A percentile compares a stretch with the other conserved stretches of the same genome.
Evolutionary conservation across 148 eudicot species (phyloP).

Genomic region (Cornus florida): DNA sequence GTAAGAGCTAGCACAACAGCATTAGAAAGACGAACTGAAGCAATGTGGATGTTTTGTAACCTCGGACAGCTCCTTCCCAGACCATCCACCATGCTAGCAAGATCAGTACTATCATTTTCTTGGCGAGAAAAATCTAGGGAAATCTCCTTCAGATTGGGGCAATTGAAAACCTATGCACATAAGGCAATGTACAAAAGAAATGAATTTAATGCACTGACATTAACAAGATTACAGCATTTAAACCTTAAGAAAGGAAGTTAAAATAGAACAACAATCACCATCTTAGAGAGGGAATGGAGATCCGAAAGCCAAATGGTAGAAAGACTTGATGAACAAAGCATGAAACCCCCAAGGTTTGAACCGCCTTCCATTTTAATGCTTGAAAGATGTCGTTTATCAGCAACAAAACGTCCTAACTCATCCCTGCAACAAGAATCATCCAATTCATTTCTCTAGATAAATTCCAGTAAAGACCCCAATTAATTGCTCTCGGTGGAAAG

Average conservation of each 20-base stretch:
- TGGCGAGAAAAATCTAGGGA: conserved; percentile 72
- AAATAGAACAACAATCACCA: conserved; percentile 44
- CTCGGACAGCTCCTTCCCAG: conserved; percentile 77
- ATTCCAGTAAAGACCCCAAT: neutral
- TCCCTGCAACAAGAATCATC: conserved; percentile 58
- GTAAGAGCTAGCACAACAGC: conserved; percentile 80
- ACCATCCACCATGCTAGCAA: conserved; percentile 59
- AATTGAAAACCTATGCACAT: conserved; percentile 59
- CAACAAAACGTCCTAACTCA: conserved; percentile 85
- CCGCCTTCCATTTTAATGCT: conserved; percentile 94
- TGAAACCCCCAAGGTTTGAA: conserved; percentile 61
- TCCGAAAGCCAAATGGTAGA: conserved; percentile 87
- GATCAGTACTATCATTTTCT: conserved; percentile 77
- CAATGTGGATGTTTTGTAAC: conserved; percentile 83
- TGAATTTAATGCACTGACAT: neutral
- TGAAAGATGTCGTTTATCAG: conserved; percentile 71
- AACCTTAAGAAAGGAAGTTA: neutral
- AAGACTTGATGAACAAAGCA: conserved; percentile 66
- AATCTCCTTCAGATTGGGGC: conserved; percentile 83
- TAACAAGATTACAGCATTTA: neutral
- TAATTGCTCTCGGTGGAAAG: neutral
- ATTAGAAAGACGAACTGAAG: conserved; percentile 69
- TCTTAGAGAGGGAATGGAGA: conserved; percentile 83
- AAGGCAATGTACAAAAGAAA: neutral
- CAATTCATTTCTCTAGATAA: conserved; percentile 7